Evolutionary conservation across 179 eudicot genomes (phyloP).

Genomic region (Actinidia polygama): DNA sequence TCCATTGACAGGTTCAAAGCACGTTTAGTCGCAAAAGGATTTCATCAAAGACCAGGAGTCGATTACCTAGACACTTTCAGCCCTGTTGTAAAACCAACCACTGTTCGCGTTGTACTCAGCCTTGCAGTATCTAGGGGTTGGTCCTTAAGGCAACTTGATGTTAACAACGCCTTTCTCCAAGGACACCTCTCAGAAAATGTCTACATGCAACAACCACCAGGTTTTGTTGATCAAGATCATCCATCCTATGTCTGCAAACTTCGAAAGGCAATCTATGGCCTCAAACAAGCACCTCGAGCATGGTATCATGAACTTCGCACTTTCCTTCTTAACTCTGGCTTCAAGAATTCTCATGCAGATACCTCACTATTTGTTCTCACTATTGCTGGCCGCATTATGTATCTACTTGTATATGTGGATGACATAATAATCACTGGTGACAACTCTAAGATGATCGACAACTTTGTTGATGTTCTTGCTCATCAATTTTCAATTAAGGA

Average conservation of each 20-base stretch:
- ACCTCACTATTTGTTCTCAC: not conserved
- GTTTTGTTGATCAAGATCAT: not conserved
- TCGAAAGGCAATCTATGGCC: not conserved
- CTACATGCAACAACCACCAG: not conserved
- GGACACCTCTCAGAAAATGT: too few species aligned
- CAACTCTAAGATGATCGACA: not conserved
- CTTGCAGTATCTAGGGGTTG: too few species aligned
- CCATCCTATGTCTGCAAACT: not conserved
- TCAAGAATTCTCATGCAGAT: not conserved
- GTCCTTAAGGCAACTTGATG: too few species aligned
- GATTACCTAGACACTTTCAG: not conserved
- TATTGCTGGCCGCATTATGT: not conserved
- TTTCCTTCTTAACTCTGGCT: not conserved
- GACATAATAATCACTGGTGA: not conserved
- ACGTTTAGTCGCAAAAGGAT: too few species aligned
- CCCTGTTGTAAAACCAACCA: too few species aligned
- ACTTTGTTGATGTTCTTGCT: not conserved
- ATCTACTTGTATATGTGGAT: conserved; percentile 11
- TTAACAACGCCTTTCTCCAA: too few species aligned
- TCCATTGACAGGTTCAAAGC: too few species aligned
- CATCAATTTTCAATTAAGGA: not conserved
- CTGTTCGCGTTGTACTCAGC: too few species aligned
- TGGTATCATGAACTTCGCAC: not conserved
- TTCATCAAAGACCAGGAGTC: not conserved
- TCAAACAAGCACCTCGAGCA: not conserved